Base-by-base conservation (phyloP, 208 protist genomes). In the Wallacemonas sp. region DNA sequence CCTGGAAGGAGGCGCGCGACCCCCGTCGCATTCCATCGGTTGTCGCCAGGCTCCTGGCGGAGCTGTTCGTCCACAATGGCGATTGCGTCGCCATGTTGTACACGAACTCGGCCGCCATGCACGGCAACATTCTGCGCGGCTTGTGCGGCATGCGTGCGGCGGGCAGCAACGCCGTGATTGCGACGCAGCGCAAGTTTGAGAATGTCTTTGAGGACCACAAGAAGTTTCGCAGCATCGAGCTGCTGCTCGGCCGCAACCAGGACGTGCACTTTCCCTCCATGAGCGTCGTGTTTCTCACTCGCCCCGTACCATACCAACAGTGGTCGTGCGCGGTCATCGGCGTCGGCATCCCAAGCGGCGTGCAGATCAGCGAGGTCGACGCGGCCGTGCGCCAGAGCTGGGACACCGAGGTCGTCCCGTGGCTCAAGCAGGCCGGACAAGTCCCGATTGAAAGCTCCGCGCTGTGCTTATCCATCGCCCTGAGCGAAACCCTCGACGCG, bases 41-140 rank as follows among this genome's bases (percentile, higher is more conserved):
- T 2, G 57, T 97, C 33, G 77, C 81, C 5, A 75, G 82, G 11
- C 70, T 78, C 2, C 49, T 95, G 2, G 82, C 86, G 16, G 84
- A 86, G 66, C 65, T 96, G 2, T 93, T 88, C 50, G 83, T 97
- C 3, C 63, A 85, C 57, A 95, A 92, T 67, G 95, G 95, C 22
- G 95, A 98, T 72, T 88, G 89, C 45, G 89, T 94, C 28, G 88
- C 91, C 2, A 82, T 81, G 68, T 61, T 98, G 20, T 98, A 97
- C 74, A 97, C 93, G n/a, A 97, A 87, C 63, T 97, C 95, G 10
- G 83, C 84, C 8, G 95, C 95, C 0, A 97, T 98, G 91, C 92
- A 98, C 68, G 85, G 85, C 48, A 89, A 88, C 65, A 80, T 96
- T 39, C 85, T 98, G 38, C 81, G 95, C 23, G 82, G 77, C 25